Base-by-base conservation (phyloP, 805 yeast species). In the Pichia deserticola region DNA sequence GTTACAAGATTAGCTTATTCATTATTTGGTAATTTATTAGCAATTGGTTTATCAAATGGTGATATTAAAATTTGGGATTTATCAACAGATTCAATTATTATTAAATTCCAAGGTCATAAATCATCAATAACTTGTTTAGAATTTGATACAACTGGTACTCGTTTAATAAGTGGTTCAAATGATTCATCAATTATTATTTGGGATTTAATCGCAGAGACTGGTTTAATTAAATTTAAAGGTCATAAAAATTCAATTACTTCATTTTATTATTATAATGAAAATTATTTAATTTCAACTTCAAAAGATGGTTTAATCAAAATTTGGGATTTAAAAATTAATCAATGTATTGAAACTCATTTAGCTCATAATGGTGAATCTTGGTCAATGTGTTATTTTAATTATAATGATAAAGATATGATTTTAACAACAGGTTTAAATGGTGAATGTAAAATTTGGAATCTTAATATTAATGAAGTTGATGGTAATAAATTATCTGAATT, bases 321-420 rank as follows among this genome's bases (percentile, higher is more conserved):
- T 36, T 93, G 99, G 99, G 98, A 93, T 61, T 68, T 93, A 57
- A 84, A 82, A 59, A 71, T 93, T 5, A 89, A 86, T 63, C 95
- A 89, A 64, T 88, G 97, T 67, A 72, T 89, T 5, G 99, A 93
- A 64, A 90, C 98, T 1, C 97, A 90, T 63, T 81, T 89, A 53
- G 96, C 97, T 0, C 96, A 89, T 63, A 75, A 86, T 27, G 90
- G 92, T 51, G 98, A 93, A 66, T 88, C 97, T 69, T 93, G 98
- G 98, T 72, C 86, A 3, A 65, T 89, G 60, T 8, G n/a, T n/a
- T 40, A 45, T 28, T 45, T 50, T 35, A 86, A 79, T 4, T 63
- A 81, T 20, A 66, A 66, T 28, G 50, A 60, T 10, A 57, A 57
- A 40, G 66, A 63, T 42, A 54, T 82, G 47, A 69, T 78, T 32